phyloP scores from a whole-genome alignment of 805 yeast species.

The Dipodascopsis tothii region DNA sequence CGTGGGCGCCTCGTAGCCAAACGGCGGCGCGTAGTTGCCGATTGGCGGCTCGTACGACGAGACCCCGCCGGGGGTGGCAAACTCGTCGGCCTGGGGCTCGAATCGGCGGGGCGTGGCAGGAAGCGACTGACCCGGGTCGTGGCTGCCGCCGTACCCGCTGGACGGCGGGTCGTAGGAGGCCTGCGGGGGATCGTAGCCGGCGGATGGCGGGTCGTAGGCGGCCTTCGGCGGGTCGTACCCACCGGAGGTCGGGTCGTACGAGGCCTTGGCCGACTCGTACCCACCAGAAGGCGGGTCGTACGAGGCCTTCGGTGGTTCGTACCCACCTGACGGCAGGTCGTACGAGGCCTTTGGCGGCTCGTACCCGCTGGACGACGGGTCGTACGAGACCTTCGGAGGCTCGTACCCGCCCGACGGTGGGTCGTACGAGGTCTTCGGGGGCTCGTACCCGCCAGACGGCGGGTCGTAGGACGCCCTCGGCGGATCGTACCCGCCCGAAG shows the following conservation, averaged over 20 bases:
- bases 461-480: slow-evolving; percentile 23
- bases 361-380: slow-evolving; percentile 13
- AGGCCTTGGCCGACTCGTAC: slow-evolving; percentile 8
- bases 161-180: slow-evolving; percentile 1
- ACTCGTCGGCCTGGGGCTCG: too few species aligned
- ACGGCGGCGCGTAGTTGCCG: background rate
- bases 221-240: slow-evolving; percentile 18
- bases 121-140: too few species aligned
- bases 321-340: slow-evolving; percentile 1
- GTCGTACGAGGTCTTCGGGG: slow-evolving; percentile 1
- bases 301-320: slow-evolving; percentile 21
- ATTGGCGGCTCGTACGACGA: background rate
- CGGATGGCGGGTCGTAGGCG: slow-evolving; percentile 17
- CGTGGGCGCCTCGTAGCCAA: background rate
- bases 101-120: too few species aligned
- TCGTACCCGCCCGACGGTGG: slow-evolving; percentile 4
- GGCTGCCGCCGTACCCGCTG: too few species aligned
- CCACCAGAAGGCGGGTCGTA: slow-evolving; percentile 11
- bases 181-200: slow-evolving; percentile 7
- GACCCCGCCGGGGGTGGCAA: background rate
- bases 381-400: slow-evolving; percentile 22
- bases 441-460: slow-evolving; percentile 7
- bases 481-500: slow-evolving; percentile 4
- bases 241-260: background rate
- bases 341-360: slow-evolving; percentile 1